Evolutionary conservation across 2,329 filamentous ascomycete genomes (phyloP), one percentile per base, ranked within the genome.

Genomic region (Cercospora zeina): DNA sequence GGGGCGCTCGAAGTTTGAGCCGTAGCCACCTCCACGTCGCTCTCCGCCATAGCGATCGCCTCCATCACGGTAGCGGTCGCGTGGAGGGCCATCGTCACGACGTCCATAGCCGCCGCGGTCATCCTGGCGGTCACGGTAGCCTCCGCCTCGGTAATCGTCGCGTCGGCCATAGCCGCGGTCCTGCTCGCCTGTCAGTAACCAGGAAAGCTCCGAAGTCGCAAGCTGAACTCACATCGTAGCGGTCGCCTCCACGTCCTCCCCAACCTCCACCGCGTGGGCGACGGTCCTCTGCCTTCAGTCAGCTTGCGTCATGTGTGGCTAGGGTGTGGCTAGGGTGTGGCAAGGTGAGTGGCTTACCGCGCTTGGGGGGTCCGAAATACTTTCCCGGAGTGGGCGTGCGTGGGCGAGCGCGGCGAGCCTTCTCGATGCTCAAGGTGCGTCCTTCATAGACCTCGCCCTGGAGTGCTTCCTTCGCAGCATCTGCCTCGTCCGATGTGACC

Each of bases 321-420:
- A 42, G 9, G 10, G 30, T 58, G 4, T 21, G 6, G 37, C 37
- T 42, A 8, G 8, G 16, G 11, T 19, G 19, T 24, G 19, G 5
- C 19, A 45, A 27, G 16, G n/a, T 24, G 1, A 58, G 27, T 33
- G 16, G 27, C 68, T 61, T 58, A 72, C 70, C 70, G 65, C 95
- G 86, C 87, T 99, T 99, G 67, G 95, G 95, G 65, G 95, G 95
- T 57, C 95, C 95, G 75, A 97, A 97, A 85, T 99, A 99, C 82
- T 97, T 97, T 81, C 95, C 95, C 54, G 95, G 95, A 61, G 95
- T 99, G 36, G 95, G 95, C 62, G 93, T 97, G 74, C 95, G 90
- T 72, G 95, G 95, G 69, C 92, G 90, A 75, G 91, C 90, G 78
- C 95, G 92, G 73, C 95, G 92, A 73, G 95, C 95, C 85, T 97